Evolutionary conservation across 2,329 filamentous ascomycete genomes (phyloP).

Genomic region (Fusarium lyarnte): DNA sequence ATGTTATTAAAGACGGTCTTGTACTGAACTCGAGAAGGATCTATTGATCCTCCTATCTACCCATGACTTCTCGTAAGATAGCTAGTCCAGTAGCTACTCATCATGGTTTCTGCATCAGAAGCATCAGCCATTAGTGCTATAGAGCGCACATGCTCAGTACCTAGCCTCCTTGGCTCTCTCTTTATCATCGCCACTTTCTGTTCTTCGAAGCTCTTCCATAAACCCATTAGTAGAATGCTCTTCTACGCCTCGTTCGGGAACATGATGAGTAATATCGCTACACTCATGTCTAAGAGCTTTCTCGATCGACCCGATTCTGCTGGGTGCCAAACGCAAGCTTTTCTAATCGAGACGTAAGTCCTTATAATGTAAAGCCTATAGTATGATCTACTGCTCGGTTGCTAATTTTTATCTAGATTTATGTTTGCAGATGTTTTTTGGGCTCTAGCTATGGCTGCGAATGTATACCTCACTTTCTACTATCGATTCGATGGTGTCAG

Average conservation of each 20-base stretch:
- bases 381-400: background rate
- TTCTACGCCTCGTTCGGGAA: constrained; percentile 15
- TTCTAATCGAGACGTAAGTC: constrained; percentile 10
- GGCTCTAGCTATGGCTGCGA: constrained; percentile 6
- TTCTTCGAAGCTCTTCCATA: constrained; percentile 9
- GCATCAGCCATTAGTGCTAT: constrained; percentile 2
- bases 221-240: constrained; percentile 11
- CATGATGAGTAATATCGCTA: constrained; percentile 18
- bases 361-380: too few species aligned
- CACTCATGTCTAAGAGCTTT: constrained; percentile 1
- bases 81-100: background rate
- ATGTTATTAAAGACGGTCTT: background rate
- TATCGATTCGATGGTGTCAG: background rate
- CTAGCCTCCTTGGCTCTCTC: constrained; percentile 4
- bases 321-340: constrained; percentile 8
- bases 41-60: background rate
- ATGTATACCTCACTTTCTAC: constrained; percentile 15
- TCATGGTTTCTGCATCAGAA: background rate
- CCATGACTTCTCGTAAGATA: background rate
- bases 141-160: constrained; percentile 10
- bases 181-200: constrained; percentile 4
- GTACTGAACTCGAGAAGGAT: background rate
- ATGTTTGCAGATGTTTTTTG: constrained; percentile 21
- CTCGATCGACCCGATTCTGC: background rate
- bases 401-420: background rate